These are phyloP conservation scores for Colletotrichum coccodes DNA, from an alignment of 2,329 filamentous ascomycete genomes.

Conservation along the genomic window DNA sequence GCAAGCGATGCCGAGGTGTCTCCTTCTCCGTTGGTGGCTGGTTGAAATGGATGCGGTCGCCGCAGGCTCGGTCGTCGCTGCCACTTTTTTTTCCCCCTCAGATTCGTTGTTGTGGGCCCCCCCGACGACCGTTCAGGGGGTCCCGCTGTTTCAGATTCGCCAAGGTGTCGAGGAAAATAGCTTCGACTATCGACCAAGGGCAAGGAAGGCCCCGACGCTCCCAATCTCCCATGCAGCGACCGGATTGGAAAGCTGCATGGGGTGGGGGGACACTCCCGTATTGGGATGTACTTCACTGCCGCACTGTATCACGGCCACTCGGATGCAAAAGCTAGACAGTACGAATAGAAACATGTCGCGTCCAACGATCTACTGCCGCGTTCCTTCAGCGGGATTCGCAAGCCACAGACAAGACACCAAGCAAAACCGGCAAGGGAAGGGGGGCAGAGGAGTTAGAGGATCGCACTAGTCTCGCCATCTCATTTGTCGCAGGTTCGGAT, in stretches of 20 bases:
- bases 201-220: conserved; percentile 9
- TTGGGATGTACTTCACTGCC: neutral
- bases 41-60: neutral
- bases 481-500: neutral
- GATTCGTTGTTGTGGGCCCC: neutral
- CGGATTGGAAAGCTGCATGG: neutral
- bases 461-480: neutral
- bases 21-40: neutral
- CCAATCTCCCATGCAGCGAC: conserved; percentile 16
- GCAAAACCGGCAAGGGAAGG: neutral
- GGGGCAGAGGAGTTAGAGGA: neutral
- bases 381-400: conserved; percentile 26
- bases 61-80: no score
- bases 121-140: conserved; percentile 8
- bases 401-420: conserved; percentile 2
- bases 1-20: neutral
- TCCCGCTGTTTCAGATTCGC: conserved; percentile 30
- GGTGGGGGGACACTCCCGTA: neutral
- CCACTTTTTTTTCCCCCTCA: neutral
- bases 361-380: conserved; percentile 8
- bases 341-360: no score
- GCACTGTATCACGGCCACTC: neutral
- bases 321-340: neutral
- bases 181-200: conserved; percentile 18
- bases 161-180: conserved; percentile 32